phyloP scores from a whole-genome alignment of 768 basidiomycete species.

The Russula emetica region DNA sequence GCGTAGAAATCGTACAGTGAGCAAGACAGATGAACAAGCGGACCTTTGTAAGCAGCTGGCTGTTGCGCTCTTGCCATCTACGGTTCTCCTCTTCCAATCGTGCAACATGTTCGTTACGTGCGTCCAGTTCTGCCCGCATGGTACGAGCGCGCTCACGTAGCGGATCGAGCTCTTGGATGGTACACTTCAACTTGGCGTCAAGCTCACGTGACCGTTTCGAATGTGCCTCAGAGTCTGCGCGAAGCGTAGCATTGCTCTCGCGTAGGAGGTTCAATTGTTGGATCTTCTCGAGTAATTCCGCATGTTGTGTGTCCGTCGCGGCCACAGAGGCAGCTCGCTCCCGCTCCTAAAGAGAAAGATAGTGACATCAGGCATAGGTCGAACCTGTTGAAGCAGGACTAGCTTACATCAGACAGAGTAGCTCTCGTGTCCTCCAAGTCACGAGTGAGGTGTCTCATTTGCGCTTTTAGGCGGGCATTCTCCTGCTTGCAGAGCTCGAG shows the following conservation, averaged over 20 bases:
- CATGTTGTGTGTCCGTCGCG: constrained; percentile 72
- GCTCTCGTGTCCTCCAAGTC: constrained; percentile 65
- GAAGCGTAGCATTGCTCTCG: constrained; percentile 83
- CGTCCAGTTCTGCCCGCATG: constrained; percentile 69
- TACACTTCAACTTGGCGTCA: constrained; percentile 54
- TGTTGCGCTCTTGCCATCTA: constrained; percentile 75
- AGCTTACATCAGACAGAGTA: constrained; percentile 63
- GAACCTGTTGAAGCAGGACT: constrained; percentile 4
- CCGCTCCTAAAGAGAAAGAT: constrained; percentile 54
- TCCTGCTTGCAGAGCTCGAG: no score
- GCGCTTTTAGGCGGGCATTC: constrained; percentile 30
- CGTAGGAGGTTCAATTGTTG: constrained; percentile 81
- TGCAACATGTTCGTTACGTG: constrained; percentile 58
- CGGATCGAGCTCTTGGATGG: constrained; percentile 65
- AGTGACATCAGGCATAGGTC: background rate
- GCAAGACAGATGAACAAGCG: constrained; percentile 10
- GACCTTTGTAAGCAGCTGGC: constrained; percentile 77
- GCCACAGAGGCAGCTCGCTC: constrained; percentile 71
- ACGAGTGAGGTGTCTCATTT: constrained; percentile 69
- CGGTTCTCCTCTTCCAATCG: constrained; percentile 73
- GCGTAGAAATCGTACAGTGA: background rate
- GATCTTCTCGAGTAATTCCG: constrained; percentile 79
- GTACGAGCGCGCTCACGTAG: constrained; percentile 64
- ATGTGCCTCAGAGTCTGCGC: constrained; percentile 72
- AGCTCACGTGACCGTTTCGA: no score